These are phyloP conservation scores for Rhodotorula sp. DNA, from an alignment of 1,284 basidiomycete species.

Conservation along the genomic window DNA sequence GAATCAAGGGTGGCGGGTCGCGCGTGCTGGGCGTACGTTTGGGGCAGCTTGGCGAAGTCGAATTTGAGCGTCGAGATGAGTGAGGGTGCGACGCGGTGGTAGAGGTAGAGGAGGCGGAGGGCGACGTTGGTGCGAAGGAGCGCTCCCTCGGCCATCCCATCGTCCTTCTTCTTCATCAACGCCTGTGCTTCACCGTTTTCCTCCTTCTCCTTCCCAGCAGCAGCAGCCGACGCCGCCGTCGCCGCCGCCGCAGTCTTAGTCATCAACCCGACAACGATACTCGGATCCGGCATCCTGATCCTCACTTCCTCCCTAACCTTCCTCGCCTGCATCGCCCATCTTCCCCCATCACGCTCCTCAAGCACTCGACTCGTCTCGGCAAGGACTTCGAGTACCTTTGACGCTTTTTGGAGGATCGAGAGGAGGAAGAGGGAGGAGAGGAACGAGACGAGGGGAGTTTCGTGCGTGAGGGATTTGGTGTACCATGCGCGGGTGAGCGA, in stretches of 20 bases:
- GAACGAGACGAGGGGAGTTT: constrained; percentile 40
- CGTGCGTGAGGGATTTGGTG: constrained; percentile 40
- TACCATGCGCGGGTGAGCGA: constrained; percentile 36
- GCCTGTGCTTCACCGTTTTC: not conserved
- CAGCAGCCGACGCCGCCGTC: not conserved
- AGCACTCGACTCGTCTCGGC: constrained; percentile 13
- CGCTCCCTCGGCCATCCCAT: not conserved
- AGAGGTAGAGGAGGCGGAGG: constrained; percentile 36
- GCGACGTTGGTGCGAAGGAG: constrained; percentile 39
- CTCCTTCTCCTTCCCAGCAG: not conserved
- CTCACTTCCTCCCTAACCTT: constrained; percentile 28
- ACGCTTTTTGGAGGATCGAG: constrained; percentile 36
- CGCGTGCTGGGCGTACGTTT: constrained; percentile 17
- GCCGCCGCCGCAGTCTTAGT: constrained; percentile 21
- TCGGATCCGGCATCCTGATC: constrained; percentile 33
- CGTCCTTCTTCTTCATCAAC: not conserved
- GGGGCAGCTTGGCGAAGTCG: constrained; percentile 40
- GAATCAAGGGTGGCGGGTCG: not conserved
- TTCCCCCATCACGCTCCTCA: constrained; percentile 1
- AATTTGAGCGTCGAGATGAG: constrained; percentile 37
- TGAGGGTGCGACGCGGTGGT: constrained; percentile 36
- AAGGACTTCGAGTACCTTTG: constrained; percentile 20
- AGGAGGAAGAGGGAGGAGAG: constrained; percentile 39
- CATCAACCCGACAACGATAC: constrained; percentile 37
- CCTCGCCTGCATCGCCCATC: constrained; percentile 19